Percentiles rank a stretch among this genome's conserved stretches.
phyloP scores from a whole-genome alignment of 768 basidiomycete genomes.

The Boletellus ananas region DNA sequence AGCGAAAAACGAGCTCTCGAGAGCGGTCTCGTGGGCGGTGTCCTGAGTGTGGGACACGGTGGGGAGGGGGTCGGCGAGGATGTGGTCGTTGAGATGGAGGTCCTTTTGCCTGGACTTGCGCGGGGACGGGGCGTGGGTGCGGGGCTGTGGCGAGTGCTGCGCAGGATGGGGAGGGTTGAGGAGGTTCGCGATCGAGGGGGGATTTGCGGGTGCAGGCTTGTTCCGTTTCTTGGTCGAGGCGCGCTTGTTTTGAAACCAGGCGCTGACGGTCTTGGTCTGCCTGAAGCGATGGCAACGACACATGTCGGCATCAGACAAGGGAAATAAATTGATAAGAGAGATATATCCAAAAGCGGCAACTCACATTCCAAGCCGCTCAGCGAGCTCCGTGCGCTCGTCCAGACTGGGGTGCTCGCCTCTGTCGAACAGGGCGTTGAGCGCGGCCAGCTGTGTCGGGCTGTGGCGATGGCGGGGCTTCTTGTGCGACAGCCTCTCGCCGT shows the following conservation, averaged over 20 bases:
- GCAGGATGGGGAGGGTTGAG: constrained; percentile 34
- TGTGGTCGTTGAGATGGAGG: constrained; percentile 27
- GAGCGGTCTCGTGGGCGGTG: constrained; percentile 13
- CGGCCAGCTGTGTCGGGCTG: constrained; percentile 64
- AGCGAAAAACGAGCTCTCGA: constrained; percentile 32
- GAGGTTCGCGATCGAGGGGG: constrained; percentile 38
- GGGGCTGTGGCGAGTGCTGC: constrained; percentile 19
- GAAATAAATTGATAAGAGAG: constrained; percentile 20
- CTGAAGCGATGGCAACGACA: constrained; percentile 36
- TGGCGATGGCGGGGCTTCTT: constrained; percentile 84
- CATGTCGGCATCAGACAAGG: constrained; percentile 6
- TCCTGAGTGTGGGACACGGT: constrained; percentile 3
- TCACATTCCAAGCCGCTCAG: constrained; percentile 73
- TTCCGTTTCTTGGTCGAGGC: constrained; percentile 75
- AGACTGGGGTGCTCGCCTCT: constrained; percentile 71
- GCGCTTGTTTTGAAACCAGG: constrained; percentile 86
- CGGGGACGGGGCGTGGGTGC: constrained; percentile 23
- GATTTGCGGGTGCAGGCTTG: constrained; percentile 36
- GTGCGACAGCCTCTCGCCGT: constrained; percentile 20
- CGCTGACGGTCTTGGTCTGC: constrained; percentile 82
- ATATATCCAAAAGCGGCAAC: constrained; percentile 35
- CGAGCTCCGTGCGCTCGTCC: constrained; percentile 63
- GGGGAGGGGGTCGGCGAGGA: constrained; percentile 21
- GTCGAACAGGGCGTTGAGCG: constrained; percentile 76
- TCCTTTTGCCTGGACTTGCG: constrained; percentile 33